These are phyloP conservation scores for Populus pruinosa DNA, from an alignment of 345 rosid species.

Conservation along the genomic window DNA sequence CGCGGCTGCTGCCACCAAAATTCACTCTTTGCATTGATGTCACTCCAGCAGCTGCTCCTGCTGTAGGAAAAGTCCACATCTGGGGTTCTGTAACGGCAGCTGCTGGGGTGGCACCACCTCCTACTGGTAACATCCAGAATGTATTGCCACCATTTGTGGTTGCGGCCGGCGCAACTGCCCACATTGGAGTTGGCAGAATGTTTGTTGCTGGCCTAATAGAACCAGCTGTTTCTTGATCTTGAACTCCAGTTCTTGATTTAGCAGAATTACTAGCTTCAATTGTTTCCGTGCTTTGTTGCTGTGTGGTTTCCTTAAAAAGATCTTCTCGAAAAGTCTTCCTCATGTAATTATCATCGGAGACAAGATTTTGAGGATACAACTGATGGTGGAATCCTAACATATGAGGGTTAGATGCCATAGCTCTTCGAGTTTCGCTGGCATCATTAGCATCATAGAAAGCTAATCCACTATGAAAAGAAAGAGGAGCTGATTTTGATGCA, in stretches of 20 bases:
- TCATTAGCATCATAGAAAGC: constrained; percentile 34
- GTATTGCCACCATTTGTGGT: constrained; percentile 60
- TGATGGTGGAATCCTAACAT: constrained; percentile 61
- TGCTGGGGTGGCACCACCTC: constrained; percentile 21
- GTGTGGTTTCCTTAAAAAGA: constrained; percentile 53
- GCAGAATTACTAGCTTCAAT: constrained; percentile 19
- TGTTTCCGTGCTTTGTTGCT: constrained; percentile 14
- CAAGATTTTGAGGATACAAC: constrained; percentile 39
- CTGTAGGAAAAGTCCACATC: constrained; percentile 69
- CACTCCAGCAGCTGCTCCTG: constrained; percentile 14
- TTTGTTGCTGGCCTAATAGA: constrained; percentile 35
- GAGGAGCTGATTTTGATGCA: constrained; percentile 52
- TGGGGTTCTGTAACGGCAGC: constrained; percentile 34
- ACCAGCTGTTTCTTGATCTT: constrained; percentile 38
- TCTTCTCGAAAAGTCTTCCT: constrained; percentile 58
- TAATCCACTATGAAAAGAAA: constrained; percentile 54
- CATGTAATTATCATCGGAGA: constrained; percentile 30
- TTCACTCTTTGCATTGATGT: constrained; percentile 25
- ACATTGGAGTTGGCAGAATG: constrained; percentile 51
- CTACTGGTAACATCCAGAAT: constrained; percentile 81
- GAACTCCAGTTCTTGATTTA: constrained; percentile 26
- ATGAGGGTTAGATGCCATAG: constrained; percentile 28
- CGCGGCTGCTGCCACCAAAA: constrained; percentile 47
- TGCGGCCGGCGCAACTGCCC: constrained; percentile 60
- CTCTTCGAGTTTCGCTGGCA: constrained; percentile 25